These are phyloP conservation scores for Tetracentron sinense DNA, from an alignment of 164 flowering plant species.

Conservation along the genomic window DNA sequence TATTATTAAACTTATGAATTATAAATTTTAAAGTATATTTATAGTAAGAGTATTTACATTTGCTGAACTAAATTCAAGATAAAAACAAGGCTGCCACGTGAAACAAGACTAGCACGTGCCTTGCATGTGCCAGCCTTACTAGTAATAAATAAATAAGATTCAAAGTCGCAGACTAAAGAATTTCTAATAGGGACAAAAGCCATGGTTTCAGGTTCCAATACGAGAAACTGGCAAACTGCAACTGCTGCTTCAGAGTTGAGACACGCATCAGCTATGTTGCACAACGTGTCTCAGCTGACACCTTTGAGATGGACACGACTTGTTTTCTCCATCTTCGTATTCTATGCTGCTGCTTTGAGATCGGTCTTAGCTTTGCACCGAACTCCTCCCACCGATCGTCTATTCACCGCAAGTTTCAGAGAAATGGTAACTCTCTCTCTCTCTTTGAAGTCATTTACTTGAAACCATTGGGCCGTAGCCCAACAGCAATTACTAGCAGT, in stretches of 20 bases:
- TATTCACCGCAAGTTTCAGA: background rate
- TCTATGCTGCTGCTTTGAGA: background rate
- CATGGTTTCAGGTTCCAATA: too few species aligned
- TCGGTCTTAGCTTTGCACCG: background rate
- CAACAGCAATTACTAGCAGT: background rate
- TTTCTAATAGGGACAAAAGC: too few species aligned
- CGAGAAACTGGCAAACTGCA: too few species aligned
- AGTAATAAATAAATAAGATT: too few species aligned
- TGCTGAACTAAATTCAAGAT: too few species aligned
- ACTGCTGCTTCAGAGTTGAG: background rate
- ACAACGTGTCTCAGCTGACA: background rate
- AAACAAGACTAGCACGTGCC: too few species aligned
- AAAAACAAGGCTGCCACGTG: too few species aligned
- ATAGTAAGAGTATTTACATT: too few species aligned
- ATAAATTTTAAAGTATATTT: too few species aligned
- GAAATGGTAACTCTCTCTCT: slow-evolving; percentile 1
- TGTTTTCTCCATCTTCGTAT: background rate
- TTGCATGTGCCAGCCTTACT: too few species aligned
- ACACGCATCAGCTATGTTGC: slow-evolving; percentile 2
- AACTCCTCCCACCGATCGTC: background rate
- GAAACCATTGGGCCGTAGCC: background rate
- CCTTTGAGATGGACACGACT: background rate
- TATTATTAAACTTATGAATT: too few species aligned
- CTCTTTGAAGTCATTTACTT: background rate
- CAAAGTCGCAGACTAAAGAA: too few species aligned